Evolutionary conservation across 208 protist species (phyloP), one percentile per base, ranked within the genome.

Genomic region (Acanthamoeba royreba): DNA sequence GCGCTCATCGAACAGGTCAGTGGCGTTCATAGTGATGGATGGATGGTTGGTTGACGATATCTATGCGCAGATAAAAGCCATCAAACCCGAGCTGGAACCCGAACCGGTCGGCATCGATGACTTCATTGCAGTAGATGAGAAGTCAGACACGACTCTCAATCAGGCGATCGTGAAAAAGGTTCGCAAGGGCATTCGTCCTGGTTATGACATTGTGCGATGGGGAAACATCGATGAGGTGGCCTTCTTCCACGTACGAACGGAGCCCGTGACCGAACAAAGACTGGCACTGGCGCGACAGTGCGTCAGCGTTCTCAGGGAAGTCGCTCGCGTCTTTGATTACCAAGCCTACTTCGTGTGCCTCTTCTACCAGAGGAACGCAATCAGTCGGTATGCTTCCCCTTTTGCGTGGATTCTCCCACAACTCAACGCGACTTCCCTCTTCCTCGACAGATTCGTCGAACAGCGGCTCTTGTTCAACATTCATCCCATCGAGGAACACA

Each of bases 291-390:
- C 81, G 46, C 17, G 40, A 15, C 81, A 89, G 81, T 42, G 46
- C 15, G 81, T 66, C 22, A 49, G 22, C 25, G 38, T 89, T 4
- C 81, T 89, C 25, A 28, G 38, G 0, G 22, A 89, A 22, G 81
- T 89, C 35, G 53, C 49, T 2, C 46, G 81, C 31, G 81, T 89
- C 46, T 89, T 89, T 25, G 53, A 89, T 33, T 89, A 89, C 22
- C 28, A 89, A 33, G 49, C 81, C 47, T 89, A 89, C 81, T 89
- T 89, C 46, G 81, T 89, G 46, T 89, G 81, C 81, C 81, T 89
- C 81, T 89, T 89, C 46, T 89, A 89, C 38, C 81, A 89, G 38
- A 58, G 40, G 15, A 33, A 89, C 38, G 46, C 81, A 4, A 49
- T 69, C 5, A 89, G 81, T 49, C n/a, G 72, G 38, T 58, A 22